These are phyloP conservation scores for Hibiscus trionum DNA, from an alignment of 345 rosid genomes.

Conservation along the genomic window DNA sequence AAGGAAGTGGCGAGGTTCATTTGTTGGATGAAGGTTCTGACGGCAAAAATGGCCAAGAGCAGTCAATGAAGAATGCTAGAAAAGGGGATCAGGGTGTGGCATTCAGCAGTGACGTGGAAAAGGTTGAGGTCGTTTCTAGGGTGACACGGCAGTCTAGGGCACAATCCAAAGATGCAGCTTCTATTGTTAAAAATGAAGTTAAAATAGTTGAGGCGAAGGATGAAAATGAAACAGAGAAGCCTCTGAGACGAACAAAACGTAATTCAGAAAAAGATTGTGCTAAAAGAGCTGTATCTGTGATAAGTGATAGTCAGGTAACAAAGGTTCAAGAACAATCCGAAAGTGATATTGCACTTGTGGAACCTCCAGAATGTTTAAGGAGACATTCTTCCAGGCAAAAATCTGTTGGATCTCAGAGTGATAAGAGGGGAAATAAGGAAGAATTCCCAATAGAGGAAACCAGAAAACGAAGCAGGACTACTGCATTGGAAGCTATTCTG, in stretches of 20 bases:
- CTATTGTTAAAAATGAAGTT: constrained; percentile 5
- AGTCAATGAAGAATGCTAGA: background rate
- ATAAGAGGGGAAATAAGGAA: constrained; percentile 7
- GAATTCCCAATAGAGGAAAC: constrained; percentile 2
- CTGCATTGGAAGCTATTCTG: constrained; percentile 7
- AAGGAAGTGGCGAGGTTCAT: constrained; percentile 1
- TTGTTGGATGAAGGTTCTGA: background rate
- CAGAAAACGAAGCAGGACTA: constrained; percentile 11
- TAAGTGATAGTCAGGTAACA: constrained; percentile 8
- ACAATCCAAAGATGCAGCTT: background rate
- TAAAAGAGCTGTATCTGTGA: background rate
- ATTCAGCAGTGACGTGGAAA: background rate
- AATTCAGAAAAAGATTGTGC: background rate
- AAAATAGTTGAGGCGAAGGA: background rate
- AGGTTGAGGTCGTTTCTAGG: constrained; percentile 16
- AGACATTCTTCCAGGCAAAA: constrained; percentile 15
- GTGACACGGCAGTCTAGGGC: constrained; percentile 19
- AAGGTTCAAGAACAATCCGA: constrained; percentile 8
- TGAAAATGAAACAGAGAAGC: constrained; percentile 1
- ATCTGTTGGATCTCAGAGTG: constrained; percentile 11
- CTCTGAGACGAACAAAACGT: constrained; percentile 11
- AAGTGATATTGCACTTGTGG: background rate
- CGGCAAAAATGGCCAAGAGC: background rate
- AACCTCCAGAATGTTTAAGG: constrained; percentile 2
- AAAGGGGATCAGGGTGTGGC: background rate